Conservation (phyloP, 345 rosid species). For the Adansonia digitata region DNA sequence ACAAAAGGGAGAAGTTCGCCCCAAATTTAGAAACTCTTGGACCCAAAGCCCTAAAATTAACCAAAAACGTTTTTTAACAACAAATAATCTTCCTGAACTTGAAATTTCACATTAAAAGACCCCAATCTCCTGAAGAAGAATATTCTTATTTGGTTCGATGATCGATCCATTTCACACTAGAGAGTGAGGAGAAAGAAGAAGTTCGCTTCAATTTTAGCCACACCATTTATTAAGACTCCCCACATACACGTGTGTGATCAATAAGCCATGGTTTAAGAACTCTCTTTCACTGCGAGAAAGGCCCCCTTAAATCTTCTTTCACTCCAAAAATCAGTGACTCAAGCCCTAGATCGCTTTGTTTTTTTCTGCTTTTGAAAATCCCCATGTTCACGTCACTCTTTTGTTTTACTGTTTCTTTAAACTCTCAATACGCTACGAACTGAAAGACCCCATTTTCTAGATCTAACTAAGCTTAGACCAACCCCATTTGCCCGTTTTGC, state of each 20-base stretch:
- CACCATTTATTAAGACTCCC: too few relatives aligned
- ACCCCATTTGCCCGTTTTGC: conserved; percentile 13
- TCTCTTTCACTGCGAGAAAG: not conserved
- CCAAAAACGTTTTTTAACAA: too few relatives aligned
- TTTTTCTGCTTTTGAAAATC: conserved; percentile 2
- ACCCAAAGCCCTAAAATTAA: too few relatives aligned
- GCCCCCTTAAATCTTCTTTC: not conserved
- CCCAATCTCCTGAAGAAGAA: not conserved
- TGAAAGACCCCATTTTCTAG: conserved; percentile 21
- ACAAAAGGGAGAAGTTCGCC: too few relatives aligned
- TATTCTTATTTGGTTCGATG: not conserved
- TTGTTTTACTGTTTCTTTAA: not conserved
- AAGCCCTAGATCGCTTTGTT: conserved; percentile 38
- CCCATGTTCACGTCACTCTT: conserved; percentile 14
- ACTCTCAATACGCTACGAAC: not conserved
- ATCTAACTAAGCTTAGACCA: conserved; percentile 22
- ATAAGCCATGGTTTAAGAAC: not conserved
- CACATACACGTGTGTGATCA: not conserved
- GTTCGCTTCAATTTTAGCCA: not conserved
- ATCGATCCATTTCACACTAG: not conserved
- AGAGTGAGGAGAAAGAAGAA: not conserved
- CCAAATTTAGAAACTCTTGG: too few relatives aligned
- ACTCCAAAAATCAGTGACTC: not conserved
- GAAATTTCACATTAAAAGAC: too few relatives aligned
- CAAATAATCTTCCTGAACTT: too few relatives aligned